These are phyloP conservation scores for Psilocybe mexicana DNA, from an alignment of 1,284 basidiomycete genomes.

Conservation along the genomic window DNA sequence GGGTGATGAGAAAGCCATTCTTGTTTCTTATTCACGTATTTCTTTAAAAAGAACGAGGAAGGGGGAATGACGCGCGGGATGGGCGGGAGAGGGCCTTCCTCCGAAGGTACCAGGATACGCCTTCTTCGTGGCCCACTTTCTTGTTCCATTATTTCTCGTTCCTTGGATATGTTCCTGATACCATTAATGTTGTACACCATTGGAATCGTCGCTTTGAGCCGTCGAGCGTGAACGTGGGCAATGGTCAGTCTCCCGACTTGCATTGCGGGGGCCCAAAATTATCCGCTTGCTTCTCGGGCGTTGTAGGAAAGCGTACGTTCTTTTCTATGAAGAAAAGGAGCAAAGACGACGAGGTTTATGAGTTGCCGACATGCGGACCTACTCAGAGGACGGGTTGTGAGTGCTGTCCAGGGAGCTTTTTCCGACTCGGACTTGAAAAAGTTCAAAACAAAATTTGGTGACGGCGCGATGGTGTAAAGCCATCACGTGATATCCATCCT, in stretches of 20 bases:
- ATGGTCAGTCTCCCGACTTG: conserved; percentile 11
- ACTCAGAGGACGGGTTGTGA: no score
- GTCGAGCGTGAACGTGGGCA: conserved; percentile 4
- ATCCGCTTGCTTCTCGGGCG: no score
- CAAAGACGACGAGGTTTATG: background rate
- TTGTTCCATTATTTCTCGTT: background rate
- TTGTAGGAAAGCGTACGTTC: background rate
- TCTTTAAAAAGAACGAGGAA: no score
- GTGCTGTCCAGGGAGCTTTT: no score
- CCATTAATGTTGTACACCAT: background rate
- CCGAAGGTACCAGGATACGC: no score
- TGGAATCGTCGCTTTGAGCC: background rate
- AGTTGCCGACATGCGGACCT: conserved; percentile 15
- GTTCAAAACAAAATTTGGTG: conserved; percentile 11
- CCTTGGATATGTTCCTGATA: background rate
- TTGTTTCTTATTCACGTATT: no score
- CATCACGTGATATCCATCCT: background rate
- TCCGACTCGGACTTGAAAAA: background rate
- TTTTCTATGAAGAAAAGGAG: background rate
- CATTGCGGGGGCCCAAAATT: conserved; percentile 9
- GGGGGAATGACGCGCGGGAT: no score
- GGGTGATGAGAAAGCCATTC: no score
- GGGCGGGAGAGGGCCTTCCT: no score
- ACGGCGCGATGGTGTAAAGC: background rate
- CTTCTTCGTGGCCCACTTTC: no score